Base-by-base conservation (phyloP, 2,329 filamentous ascomycete species). In the Pyrenophora graminea region DNA sequence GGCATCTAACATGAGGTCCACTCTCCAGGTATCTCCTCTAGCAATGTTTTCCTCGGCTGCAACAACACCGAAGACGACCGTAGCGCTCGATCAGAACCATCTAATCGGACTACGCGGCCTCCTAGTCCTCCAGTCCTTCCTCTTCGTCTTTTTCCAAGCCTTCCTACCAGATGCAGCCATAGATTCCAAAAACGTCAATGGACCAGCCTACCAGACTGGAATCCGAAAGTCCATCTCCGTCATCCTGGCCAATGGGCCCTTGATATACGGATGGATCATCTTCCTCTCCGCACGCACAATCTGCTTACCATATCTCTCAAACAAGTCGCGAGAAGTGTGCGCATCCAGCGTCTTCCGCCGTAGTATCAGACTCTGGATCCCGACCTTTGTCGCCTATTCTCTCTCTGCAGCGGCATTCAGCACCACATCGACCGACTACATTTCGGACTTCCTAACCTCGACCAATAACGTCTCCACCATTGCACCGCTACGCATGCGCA, bases 251-350 rank as follows among this genome's bases (percentile, higher is more conserved):
- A 78, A 79, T 53, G 68, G 74, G 30, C 70, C 71, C 27, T 64
- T 80, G 50, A 74, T 80, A 45, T 76, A 76, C 62, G 75, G 74
- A 18, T 75, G 72, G 64, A 71, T 79, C 61, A 74, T 80, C 53
- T 67, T 79, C 19, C 65, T 80, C 17, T 78, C 76, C 3, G 76
- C 75, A 6, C 74, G 78, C 9, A 73, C 73, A 9, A 70, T 76
- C 19, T 71, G 69, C 30, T 66, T 79, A 2, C 74, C 74, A 3
- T 80, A 77, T 48, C 65, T 80, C 30, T 55, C 55, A 12, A 61
- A 72, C 25, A 69, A 72, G 0, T 69, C 61, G 3, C 68, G 71
- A 34, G 56, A 62, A 32, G 60, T 68, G 5, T 69, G 74, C 49
- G 71, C 77, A 9, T 72, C 73, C 21, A 71, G 73, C 18, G 49